These are phyloP conservation scores for Hymenoscyphus repandus DNA, from an alignment of 2,329 filamentous ascomycete species.

Conservation along the genomic window DNA sequence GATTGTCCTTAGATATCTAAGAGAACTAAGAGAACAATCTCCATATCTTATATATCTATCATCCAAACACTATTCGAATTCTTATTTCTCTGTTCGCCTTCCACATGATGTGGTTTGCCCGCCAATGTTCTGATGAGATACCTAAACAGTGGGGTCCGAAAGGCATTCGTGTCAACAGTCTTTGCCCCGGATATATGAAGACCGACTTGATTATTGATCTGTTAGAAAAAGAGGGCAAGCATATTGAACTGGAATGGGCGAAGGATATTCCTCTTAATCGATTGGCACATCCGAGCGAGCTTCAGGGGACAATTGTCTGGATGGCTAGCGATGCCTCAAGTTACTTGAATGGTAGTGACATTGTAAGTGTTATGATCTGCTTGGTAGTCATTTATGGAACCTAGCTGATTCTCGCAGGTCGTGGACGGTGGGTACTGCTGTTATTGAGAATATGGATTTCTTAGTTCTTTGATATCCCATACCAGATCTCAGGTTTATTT, in stretches of 20 bases:
- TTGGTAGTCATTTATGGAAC: not conserved
- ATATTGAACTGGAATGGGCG: slow-evolving; percentile 34
- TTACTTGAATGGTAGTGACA: slow-evolving; percentile 23
- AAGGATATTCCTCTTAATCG: slow-evolving; percentile 34
- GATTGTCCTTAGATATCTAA: too few species aligned
- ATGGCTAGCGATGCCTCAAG: slow-evolving; percentile 26
- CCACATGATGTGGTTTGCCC: too few species aligned
- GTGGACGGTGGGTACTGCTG: slow-evolving; percentile 23
- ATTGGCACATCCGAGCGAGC: slow-evolving; percentile 34
- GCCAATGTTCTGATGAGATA: not conserved
- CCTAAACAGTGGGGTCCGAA: slow-evolving; percentile 50
- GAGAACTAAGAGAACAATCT: too few species aligned
- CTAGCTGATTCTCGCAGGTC: slow-evolving; percentile 13
- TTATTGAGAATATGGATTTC: too few species aligned
- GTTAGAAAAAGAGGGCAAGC: slow-evolving; percentile 32
- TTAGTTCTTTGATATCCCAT: too few species aligned
- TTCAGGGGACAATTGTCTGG: slow-evolving; percentile 32
- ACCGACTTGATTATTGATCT: slow-evolving; percentile 32
- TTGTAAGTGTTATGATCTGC: slow-evolving; percentile 14
- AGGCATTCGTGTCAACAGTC: slow-evolving; percentile 60
- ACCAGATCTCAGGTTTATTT: too few species aligned
- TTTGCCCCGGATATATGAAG: slow-evolving; percentile 54
- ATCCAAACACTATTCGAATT: not conserved
- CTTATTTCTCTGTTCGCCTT: not conserved
- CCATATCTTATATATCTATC: too few species aligned